Evolutionary conservation across 306 rosid species (phyloP).

Genomic region (Vigna radiata): DNA sequence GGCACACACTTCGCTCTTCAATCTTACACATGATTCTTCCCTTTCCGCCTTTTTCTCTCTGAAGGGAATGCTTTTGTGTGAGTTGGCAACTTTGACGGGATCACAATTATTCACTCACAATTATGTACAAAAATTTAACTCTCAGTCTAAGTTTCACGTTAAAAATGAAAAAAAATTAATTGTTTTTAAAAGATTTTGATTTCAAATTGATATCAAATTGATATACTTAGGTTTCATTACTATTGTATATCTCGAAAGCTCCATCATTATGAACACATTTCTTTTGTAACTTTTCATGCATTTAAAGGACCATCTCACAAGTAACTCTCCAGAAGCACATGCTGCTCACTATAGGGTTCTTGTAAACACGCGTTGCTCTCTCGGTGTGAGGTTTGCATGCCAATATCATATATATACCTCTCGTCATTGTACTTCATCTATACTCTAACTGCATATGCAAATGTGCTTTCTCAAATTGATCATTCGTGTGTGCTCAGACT

Average conservation of each 20-base stretch:
- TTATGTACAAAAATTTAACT: background rate
- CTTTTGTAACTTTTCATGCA: constrained; percentile 27
- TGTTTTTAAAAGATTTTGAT: too few species aligned
- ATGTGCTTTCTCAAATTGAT: background rate
- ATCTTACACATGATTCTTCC: constrained; percentile 15
- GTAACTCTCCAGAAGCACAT: background rate
- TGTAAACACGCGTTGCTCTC: constrained; percentile 12
- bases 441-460: background rate
- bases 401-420: background rate
- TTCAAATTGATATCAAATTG: too few species aligned
- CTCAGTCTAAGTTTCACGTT: too few species aligned
- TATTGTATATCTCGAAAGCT: too few species aligned
- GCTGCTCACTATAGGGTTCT: background rate
- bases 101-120: background rate
- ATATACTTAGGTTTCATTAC: too few species aligned
- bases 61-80: constrained; percentile 11
- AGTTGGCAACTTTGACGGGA: constrained; percentile 8
- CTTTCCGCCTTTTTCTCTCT: constrained; percentile 24
- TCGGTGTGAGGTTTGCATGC: constrained; percentile 22
- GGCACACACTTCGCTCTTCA: background rate
- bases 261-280: background rate
- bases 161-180: too few species aligned
- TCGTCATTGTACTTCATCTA: background rate
- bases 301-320: background rate
- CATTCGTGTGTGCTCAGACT: background rate